Evolutionary conservation across 805 yeast species (phyloP).

Genomic region (Candida sphagnicola): DNA sequence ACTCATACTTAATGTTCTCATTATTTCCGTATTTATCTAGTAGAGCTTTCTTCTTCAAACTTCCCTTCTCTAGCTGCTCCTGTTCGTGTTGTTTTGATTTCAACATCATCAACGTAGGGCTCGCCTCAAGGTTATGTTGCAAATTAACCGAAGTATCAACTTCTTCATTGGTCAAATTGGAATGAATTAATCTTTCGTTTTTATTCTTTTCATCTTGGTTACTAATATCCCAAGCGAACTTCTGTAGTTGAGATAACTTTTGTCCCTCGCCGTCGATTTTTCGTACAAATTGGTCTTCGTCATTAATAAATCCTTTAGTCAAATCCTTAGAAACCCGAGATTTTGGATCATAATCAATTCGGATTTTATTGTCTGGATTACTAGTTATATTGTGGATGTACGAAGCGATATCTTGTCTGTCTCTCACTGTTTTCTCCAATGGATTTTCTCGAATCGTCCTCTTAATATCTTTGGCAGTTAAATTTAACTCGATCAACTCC

Average conservation of each 20-base stretch:
- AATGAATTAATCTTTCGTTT: slow-evolving; percentile 7
- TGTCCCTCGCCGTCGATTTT: slow-evolving; percentile 27
- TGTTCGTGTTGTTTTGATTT: slow-evolving; percentile 18
- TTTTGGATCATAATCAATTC: slow-evolving; percentile 50
- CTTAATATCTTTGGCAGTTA: slow-evolving; percentile 21
- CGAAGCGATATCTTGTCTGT: slow-evolving; percentile 71
- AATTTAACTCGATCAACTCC: slow-evolving; percentile 34
- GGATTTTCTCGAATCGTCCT: slow-evolving; percentile 26
- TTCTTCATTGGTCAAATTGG: background rate
- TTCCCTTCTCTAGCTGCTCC: slow-evolving; percentile 10
- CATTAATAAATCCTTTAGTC: slow-evolving; percentile 30
- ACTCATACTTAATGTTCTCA: background rate
- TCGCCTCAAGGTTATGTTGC: slow-evolving; percentile 30
- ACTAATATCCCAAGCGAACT: slow-evolving; percentile 33
- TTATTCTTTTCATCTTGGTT: slow-evolving; percentile 11
- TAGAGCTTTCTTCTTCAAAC: slow-evolving; percentile 12
- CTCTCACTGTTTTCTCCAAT: slow-evolving; percentile 48
- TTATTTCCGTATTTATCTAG: slow-evolving; percentile 14
- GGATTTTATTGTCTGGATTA: slow-evolving; percentile 13
- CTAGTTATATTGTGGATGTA: slow-evolving; percentile 47
- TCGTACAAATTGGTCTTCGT: slow-evolving; percentile 47
- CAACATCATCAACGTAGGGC: slow-evolving; percentile 33
- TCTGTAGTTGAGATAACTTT: slow-evolving; percentile 25
- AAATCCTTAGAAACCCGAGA: slow-evolving; percentile 36
- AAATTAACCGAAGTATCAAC: slow-evolving; percentile 16